Conservation (phyloP, 2,329 filamentous ascomycete species). For the Chrysosporium keratinophilum region DNA sequence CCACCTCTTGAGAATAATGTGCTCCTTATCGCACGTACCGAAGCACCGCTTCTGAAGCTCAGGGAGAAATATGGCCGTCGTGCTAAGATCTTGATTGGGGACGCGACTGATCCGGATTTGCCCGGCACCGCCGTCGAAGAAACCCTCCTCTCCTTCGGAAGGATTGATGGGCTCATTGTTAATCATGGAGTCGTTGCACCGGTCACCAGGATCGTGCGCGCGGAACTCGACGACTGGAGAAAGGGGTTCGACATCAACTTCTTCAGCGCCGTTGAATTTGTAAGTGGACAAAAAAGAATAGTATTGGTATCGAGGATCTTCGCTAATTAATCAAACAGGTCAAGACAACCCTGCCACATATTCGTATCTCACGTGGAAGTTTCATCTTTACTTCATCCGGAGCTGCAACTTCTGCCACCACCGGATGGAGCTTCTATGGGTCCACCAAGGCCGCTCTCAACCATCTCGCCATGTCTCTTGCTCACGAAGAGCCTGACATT, state of each 20-base stretch:
- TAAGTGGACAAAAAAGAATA: conserved; percentile 35
- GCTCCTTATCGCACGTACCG: conserved; percentile 48
- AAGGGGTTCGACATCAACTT: conserved; percentile 71
- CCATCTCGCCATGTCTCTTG: conserved; percentile 62
- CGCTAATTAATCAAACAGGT: conserved; percentile 40
- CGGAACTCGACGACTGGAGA: conserved; percentile 64
- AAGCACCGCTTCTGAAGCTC: conserved; percentile 45
- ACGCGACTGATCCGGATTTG: conserved; percentile 45
- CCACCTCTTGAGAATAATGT: conserved; percentile 43
- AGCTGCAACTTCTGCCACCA: conserved; percentile 56
- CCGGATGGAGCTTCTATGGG: conserved; percentile 70
- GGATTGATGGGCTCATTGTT: conserved; percentile 69
- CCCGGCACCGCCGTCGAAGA: conserved; percentile 53
- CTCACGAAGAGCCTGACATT: conserved; percentile 65
- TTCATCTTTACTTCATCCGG: conserved; percentile 75
- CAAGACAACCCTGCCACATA: conserved; percentile 57
- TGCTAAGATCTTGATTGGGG: conserved; percentile 49
- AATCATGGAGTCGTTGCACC: conserved; percentile 81
- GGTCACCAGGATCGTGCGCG: conserved; percentile 58
- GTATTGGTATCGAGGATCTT: background rate
- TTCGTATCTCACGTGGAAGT: conserved; percentile 58
- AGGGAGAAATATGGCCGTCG: conserved; percentile 44
- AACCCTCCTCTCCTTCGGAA: conserved; percentile 55
- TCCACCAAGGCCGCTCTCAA: conserved; percentile 76
- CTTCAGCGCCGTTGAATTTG: conserved; percentile 69